Percentiles rank a stretch among this genome's conserved stretches.
These are phyloP conservation scores for Herpotrichia juniperi DNA, from an alignment of 2,329 filamentous ascomycete genomes.

Conservation along the genomic window DNA sequence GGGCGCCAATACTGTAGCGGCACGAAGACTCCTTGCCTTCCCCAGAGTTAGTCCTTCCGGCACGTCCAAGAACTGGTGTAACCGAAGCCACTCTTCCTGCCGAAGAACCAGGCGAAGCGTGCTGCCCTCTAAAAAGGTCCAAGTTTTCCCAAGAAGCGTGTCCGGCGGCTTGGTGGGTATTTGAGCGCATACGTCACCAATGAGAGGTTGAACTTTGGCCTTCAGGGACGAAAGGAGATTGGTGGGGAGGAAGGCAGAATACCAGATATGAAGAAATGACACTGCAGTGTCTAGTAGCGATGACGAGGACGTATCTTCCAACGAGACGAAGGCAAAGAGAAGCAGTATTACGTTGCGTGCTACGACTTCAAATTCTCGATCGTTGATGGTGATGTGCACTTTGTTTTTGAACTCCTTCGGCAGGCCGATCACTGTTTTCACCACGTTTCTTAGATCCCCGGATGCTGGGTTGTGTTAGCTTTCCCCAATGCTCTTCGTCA, in stretches of 20 bases:
- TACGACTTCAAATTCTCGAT: slow-evolving; percentile 9
- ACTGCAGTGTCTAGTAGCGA: neutral
- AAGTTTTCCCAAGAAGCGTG: neutral
- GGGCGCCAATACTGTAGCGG: slow-evolving; percentile 2
- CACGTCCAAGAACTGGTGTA: neutral
- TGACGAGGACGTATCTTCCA: neutral
- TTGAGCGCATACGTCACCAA: neutral
- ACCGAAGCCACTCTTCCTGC: slow-evolving; percentile 4
- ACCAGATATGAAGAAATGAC: slow-evolving; percentile 6
- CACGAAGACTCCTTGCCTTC: neutral
- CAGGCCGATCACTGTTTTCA: slow-evolving; percentile 5
- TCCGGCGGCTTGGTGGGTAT: neutral
- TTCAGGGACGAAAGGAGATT: neutral
- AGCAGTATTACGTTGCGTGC: slow-evolving; percentile 7
- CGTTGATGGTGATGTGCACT: slow-evolving; percentile 6
- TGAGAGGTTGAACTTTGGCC: neutral
- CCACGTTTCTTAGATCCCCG: slow-evolving; percentile 5
- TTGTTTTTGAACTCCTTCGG: neutral
- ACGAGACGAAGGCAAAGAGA: slow-evolving; percentile 4
- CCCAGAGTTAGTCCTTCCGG: neutral
- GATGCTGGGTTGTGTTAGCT: neutral
- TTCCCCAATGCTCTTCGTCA: neutral
- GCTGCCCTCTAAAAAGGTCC: neutral
- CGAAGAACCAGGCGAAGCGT: neutral
- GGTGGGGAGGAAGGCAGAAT: slow-evolving; percentile 5